phyloP scores from a whole-genome alignment of 2,329 filamentous ascomycete species.

The Pleoardoris graminearum region DNA sequence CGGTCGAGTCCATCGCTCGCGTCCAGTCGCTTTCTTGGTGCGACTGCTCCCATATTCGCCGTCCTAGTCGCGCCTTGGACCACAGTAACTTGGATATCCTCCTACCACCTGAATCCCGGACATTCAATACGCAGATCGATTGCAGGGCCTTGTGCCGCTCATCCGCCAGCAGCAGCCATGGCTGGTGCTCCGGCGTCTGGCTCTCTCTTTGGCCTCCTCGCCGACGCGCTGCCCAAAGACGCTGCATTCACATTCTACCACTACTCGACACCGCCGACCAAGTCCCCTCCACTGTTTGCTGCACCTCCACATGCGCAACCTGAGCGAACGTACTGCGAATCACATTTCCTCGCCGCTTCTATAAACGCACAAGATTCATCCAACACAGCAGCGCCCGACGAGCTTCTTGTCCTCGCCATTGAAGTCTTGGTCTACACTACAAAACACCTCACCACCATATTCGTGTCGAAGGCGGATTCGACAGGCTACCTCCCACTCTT shows the following conservation, averaged over 20 bases:
- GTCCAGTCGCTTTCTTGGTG: not conserved
- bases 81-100: too few relatives aligned
- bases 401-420: constrained; percentile 77
- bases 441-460: constrained; percentile 77
- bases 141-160: too few relatives aligned
- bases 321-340: constrained; percentile 83
- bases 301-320: constrained; percentile 71
- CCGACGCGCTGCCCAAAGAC: constrained; percentile 56
- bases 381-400: constrained; percentile 33
- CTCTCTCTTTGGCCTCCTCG: constrained; percentile 51
- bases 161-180: too few relatives aligned
- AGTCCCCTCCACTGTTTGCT: constrained; percentile 75
- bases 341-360: constrained; percentile 71
- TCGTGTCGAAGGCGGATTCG: constrained; percentile 96
- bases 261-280: constrained; percentile 79
- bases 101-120: too few relatives aligned
- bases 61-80: constrained; percentile 6
- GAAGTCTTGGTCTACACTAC: constrained; percentile 88
- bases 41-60: constrained; percentile 11
- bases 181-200: constrained; percentile 25
- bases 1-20: not conserved
- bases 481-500: constrained; percentile 80
- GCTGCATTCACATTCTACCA: constrained; percentile 75
- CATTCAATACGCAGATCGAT: too few relatives aligned
- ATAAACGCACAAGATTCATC: constrained; percentile 44